Evolutionary conservation across 805 yeast genomes (phyloP), one percentile per base, ranked within the genome.

Genomic region (Starmerella vitae): DNA sequence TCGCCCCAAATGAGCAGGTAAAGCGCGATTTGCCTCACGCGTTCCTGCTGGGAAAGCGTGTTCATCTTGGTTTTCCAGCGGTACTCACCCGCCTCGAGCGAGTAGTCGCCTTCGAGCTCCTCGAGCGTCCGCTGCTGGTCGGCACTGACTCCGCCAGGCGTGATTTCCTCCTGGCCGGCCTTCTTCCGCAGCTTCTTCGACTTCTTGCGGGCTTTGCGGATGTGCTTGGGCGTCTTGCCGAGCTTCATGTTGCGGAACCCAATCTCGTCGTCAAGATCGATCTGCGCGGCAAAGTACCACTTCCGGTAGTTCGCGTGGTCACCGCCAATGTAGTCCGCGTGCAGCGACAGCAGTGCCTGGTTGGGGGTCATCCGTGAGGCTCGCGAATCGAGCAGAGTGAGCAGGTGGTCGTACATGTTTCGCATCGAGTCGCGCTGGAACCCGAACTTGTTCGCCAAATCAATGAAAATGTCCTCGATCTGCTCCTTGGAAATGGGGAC

Each of bases 311-410:
- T 88, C 3, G 96, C 72, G 43, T 76, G 66, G 36, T 76, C 82
- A 14, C 97, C 96, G 0, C 95, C 96, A 45, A 88, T 83, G 59
- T 88, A 88, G 45, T 86, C 93, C 1, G 84, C 76, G 60, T 88
- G 97, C 25, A 88, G 60, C 0, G 88, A 72, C 2, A 75, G 54
- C 41, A 88, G 63, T 0, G 96, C 96, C 41, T 63, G 68, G 26
- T 64, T 58, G 3, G 94, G 80, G 2, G 76, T 59, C 69, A 78
- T 72, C 44, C 97, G 70, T 44, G 93, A 73, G 0, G 94, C 71
- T 43, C 95, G 71, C 6, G 96, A 86, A 52, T 88, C 95, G 42
- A 88, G 64, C 55, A 81, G 79, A 5, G 69, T 63, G 78, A 88
- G 69, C 43, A 85, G 66, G 52, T 77, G 85, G 45, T 84, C 93